Evolutionary conservation across 768 basidiomycete species (phyloP).

Genomic region (Tulasnella sp.): DNA sequence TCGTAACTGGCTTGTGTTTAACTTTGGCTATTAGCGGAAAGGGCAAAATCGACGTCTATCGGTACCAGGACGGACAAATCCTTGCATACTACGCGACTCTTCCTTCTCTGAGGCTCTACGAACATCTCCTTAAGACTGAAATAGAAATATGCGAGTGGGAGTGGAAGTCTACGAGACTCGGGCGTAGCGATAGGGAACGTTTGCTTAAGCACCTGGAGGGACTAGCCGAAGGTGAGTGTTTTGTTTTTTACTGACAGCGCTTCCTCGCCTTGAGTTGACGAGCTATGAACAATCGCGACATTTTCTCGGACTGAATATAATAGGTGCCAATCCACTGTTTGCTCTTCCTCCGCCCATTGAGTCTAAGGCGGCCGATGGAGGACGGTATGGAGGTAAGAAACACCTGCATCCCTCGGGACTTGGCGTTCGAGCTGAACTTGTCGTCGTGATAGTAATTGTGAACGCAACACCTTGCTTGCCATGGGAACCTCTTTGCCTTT

Average conservation of each 20-base stretch:
- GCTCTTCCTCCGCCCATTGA: too few relatives aligned
- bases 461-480: neutral
- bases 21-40: neutral
- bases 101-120: neutral
- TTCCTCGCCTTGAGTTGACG: neutral
- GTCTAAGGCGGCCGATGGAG: too few relatives aligned
- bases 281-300: too few relatives aligned
- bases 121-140: neutral
- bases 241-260: neutral
- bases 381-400: neutral
- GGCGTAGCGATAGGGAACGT: neutral
- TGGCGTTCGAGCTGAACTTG: neutral
- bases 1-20: neutral
- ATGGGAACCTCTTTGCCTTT: constrained; percentile 13
- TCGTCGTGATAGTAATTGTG: neutral
- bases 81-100: neutral
- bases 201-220: neutral
- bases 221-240: neutral
- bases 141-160: neutral
- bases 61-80: neutral
- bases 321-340: too few relatives aligned
- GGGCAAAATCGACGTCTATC: neutral
- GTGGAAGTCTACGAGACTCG: neutral
- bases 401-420: neutral
- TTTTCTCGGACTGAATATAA: too few relatives aligned